Conservation (phyloP, 345 rosid species). For the Ailanthus altissimus region DNA sequence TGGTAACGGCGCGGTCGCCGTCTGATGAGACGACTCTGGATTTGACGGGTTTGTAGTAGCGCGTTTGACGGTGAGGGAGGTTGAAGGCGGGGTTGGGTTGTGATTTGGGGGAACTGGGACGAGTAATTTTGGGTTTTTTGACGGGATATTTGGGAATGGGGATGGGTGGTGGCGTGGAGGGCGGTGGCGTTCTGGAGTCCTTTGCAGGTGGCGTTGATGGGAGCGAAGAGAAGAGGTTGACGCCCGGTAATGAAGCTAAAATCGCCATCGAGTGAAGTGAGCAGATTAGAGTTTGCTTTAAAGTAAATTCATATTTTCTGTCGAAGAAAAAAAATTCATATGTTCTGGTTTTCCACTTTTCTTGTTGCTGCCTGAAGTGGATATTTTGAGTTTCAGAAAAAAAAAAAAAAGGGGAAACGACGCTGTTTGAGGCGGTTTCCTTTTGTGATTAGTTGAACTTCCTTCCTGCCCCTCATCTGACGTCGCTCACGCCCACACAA, state of each 20-base stretch:
- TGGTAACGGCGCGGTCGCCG: constrained; percentile 67
- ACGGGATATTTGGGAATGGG: constrained; percentile 76
- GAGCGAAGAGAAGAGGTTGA: constrained; percentile 75
- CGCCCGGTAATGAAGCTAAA: constrained; percentile 54
- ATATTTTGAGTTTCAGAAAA: no score
- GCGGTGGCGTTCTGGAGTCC: constrained; percentile 21
- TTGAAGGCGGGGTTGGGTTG: constrained; percentile 63
- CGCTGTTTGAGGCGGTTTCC: no score
- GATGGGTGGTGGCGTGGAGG: constrained; percentile 55
- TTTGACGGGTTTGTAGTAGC: constrained; percentile 73
- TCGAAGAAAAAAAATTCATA: no score
- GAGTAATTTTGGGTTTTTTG: constrained; percentile 34
- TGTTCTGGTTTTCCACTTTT: no score
- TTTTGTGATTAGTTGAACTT: no score
- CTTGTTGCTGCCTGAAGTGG: no score
- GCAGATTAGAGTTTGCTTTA: no score
- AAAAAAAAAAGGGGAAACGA: no score
- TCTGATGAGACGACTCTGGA: constrained; percentile 63
- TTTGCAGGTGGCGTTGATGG: constrained; percentile 55
- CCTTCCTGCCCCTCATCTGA: no score
- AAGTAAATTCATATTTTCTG: no score
- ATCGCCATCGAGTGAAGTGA: constrained; percentile 63
- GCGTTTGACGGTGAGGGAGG: constrained; percentile 59
- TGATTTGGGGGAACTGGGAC: constrained; percentile 24
- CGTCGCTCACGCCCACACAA: no score